Evolutionary conservation across 768 basidiomycete species (phyloP), one percentile per base, ranked within the genome.

Genomic region (Butyriboletus loyo): DNA sequence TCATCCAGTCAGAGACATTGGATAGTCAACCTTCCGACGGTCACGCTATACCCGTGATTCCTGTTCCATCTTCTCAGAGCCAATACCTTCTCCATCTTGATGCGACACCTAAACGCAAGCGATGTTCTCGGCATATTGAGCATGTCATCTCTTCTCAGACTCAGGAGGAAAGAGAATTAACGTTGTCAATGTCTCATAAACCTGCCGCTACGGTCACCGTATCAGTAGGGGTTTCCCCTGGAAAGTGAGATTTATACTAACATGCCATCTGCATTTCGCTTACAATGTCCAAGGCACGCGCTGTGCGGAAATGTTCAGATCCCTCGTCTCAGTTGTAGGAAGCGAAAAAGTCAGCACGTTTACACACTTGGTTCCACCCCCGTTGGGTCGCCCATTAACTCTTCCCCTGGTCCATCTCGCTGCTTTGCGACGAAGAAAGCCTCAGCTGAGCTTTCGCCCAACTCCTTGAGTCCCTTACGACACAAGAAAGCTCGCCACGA

Each of bases 31-130:
- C 43, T 27, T 43, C 46, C 10, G 25, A 41, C 21, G 40, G 21
- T 24, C 54, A 39, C 42, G 25, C 44, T 30, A 32, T 55, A 24
- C 48, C 54, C 24, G 27, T 30, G 35, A 52, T 63, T 32, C 56
- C 65, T 13, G 40, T 70, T 11, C 52, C 60, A 9, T 70, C 68
- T 14, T 70, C 68, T 39, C 68, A 70, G 40, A 70, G 68, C 32
- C 68, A 70, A 58, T 70, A 70, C 45, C 66, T 70, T 31, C 66
- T 70, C 30, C 59, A 58, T 30, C 28, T 39, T 27, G 68, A 70
- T 43, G 62, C 64, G 17, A 70, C 68, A 13, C 68, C 68, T 10
- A 71, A 64, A 35, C 66, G 75, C 72, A 61, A 72, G 58, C 61
- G 71, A 68, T 30, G 64, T 68, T 7, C 64, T 63, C 50, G 61